Base-by-base conservation (phyloP, 2,329 filamentous ascomycete species). In the Alternaria arbusti region DNA sequence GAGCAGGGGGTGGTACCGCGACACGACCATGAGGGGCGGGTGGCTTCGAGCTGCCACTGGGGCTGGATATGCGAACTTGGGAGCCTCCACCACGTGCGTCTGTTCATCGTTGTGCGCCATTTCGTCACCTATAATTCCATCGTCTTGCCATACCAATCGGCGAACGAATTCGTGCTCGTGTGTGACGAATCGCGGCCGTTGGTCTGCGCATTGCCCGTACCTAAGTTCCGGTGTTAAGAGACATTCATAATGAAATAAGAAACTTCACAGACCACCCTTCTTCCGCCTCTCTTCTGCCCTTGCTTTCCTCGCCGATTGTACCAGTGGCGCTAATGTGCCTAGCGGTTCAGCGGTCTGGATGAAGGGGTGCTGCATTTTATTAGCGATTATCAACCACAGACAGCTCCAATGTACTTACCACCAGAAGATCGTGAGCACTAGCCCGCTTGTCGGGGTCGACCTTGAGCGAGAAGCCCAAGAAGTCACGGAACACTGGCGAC, bases 381-480 rank as follows among this genome's bases (percentile, higher is more conserved):
- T 59, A 76, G 69, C 54, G 20, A 7, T 5, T 13, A 10, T 11
- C 11, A 36, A 25, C 11, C n/a, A 22, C 12, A 4, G 58, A 45
- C 28, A 23, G 40, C 11, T 36, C 49, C 5, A 22, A 5, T 32
- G 57, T 28, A 85, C 91, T 83, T 87, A 98, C 96, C 84, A 92
- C 90, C 72, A 99, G 85, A 64, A 99, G 83, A 84, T 98, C 95
- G 81, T 97, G 93, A 36, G 96, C 96, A 76, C 93, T 97, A 43
- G 94, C 94, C 81, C 96, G 87, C 88, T 97, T 97, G 83, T 98
- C 96, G 1, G 96, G 95, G 77, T 98, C 96, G 6, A 99, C 96
- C 85, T 96, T 97, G 58, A 99, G 86, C 6, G 96, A 95, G 80
- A 97, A 94, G 74, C 92, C 90, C 67, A 99, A 84, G 80, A 98